phyloP scores from a whole-genome alignment of 2,329 filamentous ascomycete genomes.

The Mariannaea sp. region DNA sequence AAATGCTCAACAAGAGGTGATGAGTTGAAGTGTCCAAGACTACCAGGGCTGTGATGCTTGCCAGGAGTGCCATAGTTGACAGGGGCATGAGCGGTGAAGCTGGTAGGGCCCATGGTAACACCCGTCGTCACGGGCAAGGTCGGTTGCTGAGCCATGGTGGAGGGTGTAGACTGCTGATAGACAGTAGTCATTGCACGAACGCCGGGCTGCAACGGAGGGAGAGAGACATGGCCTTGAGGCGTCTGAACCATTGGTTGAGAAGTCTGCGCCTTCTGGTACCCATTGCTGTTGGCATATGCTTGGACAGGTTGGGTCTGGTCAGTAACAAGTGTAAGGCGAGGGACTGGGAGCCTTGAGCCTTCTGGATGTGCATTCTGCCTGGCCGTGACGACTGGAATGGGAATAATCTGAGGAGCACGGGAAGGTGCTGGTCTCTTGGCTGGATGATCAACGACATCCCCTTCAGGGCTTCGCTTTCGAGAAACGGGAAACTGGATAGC shows the following conservation, averaged over 20 bases:
- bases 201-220: conserved; percentile 66
- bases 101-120: conserved; percentile 28
- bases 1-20: conserved; percentile 72
- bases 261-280: conserved; percentile 42
- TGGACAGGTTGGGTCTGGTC: conserved; percentile 38
- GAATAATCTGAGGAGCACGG: conserved; percentile 25
- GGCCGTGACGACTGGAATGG: conserved; percentile 21
- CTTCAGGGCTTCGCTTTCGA: conserved; percentile 58
- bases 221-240: conserved; percentile 51
- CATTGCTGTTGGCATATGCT: conserved; percentile 44
- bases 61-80: conserved; percentile 55
- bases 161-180: conserved; percentile 61
- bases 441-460: conserved; percentile 57
- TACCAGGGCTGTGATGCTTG: conserved; percentile 59
- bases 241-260: conserved; percentile 41
- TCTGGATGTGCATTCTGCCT: conserved; percentile 32
- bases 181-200: conserved; percentile 77
- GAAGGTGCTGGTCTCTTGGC: conserved; percentile 53
- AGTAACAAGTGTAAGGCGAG: conserved; percentile 71
- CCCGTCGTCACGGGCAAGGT: conserved; percentile 33
- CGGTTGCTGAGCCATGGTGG: conserved; percentile 46
- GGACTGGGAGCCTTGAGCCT: conserved; percentile 64
- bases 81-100: conserved; percentile 39
- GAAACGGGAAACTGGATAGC: conserved; percentile 46
- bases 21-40: conserved; percentile 56